A percentile compares a stretch with the other conserved stretches of the same genome.
phyloP scores from a whole-genome alignment of 2,329 filamentous ascomycete genomes.

The Akanthomyces lecanii region DNA sequence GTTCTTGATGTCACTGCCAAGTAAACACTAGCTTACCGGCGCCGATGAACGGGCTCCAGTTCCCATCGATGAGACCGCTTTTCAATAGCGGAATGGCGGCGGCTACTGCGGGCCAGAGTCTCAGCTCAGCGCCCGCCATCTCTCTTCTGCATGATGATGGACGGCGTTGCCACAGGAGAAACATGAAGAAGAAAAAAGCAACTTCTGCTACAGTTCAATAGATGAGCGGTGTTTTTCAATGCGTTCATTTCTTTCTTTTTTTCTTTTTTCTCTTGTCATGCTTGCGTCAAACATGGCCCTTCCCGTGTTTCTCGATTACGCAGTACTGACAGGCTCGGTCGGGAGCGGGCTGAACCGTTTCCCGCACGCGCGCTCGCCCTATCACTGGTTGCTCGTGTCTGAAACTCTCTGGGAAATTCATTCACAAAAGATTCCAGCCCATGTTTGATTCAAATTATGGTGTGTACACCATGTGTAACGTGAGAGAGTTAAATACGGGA shows the following conservation, averaged over 20 bases:
- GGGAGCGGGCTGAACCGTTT: neutral
- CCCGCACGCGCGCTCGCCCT: no score
- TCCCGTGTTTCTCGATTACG: conserved; percentile 9
- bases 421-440: no score
- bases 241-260: neutral
- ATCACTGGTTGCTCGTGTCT: no score
- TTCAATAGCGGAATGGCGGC: no score
- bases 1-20: neutral
- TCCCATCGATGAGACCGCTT: no score
- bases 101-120: no score
- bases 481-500: neutral
- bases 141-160: neutral
- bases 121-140: neutral
- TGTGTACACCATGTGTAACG: conserved; percentile 11
- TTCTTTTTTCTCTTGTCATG: neutral
- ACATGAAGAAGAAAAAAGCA: neutral
- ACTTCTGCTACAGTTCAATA: neutral
- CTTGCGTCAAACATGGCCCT: conserved; percentile 8
- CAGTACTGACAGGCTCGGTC: neutral
- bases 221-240: neutral
- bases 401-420: no score
- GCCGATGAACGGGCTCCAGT: neutral
- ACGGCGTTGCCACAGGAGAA: no score
- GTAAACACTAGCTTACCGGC: neutral
- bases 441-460: neutral